Base-by-base conservation (phyloP, 2,329 filamentous ascomycete genomes). In the Ceratocystis huliohia region DNA sequence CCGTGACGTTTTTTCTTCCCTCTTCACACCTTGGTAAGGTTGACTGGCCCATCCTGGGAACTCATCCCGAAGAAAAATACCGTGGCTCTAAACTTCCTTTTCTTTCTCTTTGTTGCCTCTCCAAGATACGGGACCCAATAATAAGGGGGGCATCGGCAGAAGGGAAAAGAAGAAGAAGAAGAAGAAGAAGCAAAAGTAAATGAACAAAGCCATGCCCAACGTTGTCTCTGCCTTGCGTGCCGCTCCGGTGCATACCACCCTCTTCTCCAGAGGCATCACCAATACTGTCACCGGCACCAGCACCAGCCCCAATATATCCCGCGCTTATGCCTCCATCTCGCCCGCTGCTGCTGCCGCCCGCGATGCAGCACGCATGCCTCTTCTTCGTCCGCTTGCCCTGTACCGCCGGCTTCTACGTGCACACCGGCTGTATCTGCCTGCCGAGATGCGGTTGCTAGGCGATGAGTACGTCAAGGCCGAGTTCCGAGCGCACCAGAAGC, bases 401-500 rank as follows among this genome's bases (percentile, higher is more conserved):
- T 99, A 97, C 78, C 84, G 94, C 68, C 86, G 94, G 45, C 78
- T 99, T 30, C 80, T 99, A 37, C 87, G 94, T 70, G 86, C 89
- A 3, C 94, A 99, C 77, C 84, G 94, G 70, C 90, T 87, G 72
- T 82, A 88, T 71, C 79, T 99, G 8, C 85, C 87, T 0, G 71
- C 76, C 1, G 88, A 96, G 65, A 84, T 85, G 85, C 85, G 94
- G 45, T 67, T 96, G 3, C 78, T 99, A 6, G 94, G 94, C 3
- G 94, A 99, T 73, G 85, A 91, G 74, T 99, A 97, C 76, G 81
- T 97, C 74, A 96, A 95, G 78, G 84, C 85, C 59, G 94, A 99
- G 78, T 99, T 97, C 71, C 83, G 90, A 68, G 88, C 88, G 0
- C 94, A 97, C 73, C 83, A 82, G 68, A 81, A 85, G 44, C 84